Percentiles rank a stretch among this genome's conserved stretches.
These are phyloP conservation scores for Ballota nigra DNA, from an alignment of 257 asterid genomes.

Conservation along the genomic window DNA sequence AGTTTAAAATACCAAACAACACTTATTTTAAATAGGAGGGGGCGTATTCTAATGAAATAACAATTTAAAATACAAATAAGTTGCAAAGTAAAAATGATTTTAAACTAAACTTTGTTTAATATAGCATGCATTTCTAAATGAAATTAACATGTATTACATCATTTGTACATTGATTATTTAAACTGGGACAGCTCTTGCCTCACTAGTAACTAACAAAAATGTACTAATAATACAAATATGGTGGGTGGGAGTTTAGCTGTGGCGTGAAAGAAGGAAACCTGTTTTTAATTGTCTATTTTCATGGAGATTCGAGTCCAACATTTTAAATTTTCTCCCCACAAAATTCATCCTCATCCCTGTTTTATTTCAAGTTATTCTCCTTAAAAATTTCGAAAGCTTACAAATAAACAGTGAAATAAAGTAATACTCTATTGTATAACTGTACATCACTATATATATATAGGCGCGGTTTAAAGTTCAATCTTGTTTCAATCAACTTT, in stretches of 20 bases:
- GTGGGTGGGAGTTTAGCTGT: not conserved
- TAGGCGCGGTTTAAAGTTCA: not conserved
- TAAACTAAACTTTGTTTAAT: too few relatives aligned
- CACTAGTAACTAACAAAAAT: not conserved
- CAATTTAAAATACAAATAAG: too few relatives aligned
- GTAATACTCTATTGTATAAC: not conserved
- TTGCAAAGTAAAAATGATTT: too few relatives aligned
- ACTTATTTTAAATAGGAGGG: too few relatives aligned
- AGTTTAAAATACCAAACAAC: too few relatives aligned
- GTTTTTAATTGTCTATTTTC: not conserved
- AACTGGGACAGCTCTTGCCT: not conserved
- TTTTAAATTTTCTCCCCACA: not conserved
- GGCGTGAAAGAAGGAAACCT: not conserved
- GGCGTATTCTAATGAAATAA: too few relatives aligned
- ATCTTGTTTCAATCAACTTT: not conserved
- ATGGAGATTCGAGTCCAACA: slow-evolving; percentile 10
- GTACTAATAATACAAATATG: not conserved
- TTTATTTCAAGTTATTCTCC: not conserved
- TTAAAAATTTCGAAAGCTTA: not conserved
- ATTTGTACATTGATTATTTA: not conserved
- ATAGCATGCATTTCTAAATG: too few relatives aligned
- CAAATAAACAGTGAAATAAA: not conserved
- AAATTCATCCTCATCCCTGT: not conserved
- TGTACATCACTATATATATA: not conserved
- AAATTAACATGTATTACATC: not conserved